A percentile compares a stretch with the other conserved stretches of the same genome.
These are phyloP conservation scores for Kernera saxatilis DNA, from an alignment of 345 rosid genomes.

Conservation along the genomic window DNA sequence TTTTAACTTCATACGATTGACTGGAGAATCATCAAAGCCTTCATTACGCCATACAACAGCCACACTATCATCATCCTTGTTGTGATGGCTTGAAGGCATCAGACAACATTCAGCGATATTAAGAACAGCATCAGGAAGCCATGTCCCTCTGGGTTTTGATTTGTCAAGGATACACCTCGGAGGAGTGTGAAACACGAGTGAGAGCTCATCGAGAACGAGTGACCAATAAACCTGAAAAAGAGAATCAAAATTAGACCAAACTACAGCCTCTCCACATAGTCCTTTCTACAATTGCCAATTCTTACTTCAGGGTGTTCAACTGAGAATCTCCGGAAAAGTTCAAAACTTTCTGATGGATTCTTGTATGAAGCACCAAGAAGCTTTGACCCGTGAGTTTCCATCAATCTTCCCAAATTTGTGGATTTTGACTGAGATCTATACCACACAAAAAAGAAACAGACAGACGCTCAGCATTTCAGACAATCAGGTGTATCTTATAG, in stretches of 20 bases:
- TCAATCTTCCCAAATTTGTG: conserved; percentile 66
- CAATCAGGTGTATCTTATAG: background rate
- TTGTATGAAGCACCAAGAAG: conserved; percentile 64
- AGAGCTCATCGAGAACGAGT: conserved; percentile 55
- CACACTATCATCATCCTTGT: conserved; percentile 48
- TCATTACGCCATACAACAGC: conserved; percentile 86
- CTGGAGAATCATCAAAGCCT: conserved; percentile 43
- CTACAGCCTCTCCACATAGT: background rate
- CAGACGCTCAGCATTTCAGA: background rate
- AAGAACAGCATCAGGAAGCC: conserved; percentile 73
- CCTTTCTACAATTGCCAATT: background rate
- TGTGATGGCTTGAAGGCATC: conserved; percentile 45
- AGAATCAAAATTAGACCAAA: background rate
- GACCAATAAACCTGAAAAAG: conserved; percentile 67
- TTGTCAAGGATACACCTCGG: conserved; percentile 72
- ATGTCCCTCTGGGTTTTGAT: conserved; percentile 51
- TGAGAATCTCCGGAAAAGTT: conserved; percentile 53
- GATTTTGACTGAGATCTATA: conserved; percentile 45
- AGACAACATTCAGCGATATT: conserved; percentile 85
- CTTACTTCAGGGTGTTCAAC: conserved; percentile 65
- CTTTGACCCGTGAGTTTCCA: conserved; percentile 64
- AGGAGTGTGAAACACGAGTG: conserved; percentile 44
- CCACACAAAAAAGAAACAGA: background rate
- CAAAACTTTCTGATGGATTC: conserved; percentile 67
- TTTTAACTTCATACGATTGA: conserved; percentile 51